Conservation (phyloP, 2,329 filamentous ascomycete genomes). For the Elsinoe perseae region DNA sequence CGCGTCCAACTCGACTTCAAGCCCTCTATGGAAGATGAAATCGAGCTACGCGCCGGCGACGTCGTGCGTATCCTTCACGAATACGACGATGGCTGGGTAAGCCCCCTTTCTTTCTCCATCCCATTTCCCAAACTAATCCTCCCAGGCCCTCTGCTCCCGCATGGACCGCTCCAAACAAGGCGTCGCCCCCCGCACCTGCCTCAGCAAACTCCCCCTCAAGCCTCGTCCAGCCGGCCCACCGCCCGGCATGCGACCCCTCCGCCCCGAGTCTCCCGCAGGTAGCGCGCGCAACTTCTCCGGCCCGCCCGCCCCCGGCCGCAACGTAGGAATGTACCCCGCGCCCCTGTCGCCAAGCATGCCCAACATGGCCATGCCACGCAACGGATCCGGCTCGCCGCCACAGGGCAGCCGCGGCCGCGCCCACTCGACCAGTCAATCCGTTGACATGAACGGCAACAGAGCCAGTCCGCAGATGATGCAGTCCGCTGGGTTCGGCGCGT, state of each 20-base stretch:
- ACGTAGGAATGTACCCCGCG: constrained; percentile 13
- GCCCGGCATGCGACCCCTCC: constrained; percentile 28
- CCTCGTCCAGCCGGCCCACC: constrained; percentile 59
- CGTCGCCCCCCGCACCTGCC: constrained; percentile 85
- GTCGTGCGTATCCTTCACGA: constrained; percentile 86
- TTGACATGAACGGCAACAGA: not conserved
- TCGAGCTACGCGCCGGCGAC: constrained; percentile 71
- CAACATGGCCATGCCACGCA: constrained; percentile 7
- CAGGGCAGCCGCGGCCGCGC: not conserved
- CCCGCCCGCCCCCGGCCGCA: constrained; percentile 7
- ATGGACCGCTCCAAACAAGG: constrained; percentile 88
- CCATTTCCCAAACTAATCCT: constrained; percentile 21
- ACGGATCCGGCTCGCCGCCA: not conserved
- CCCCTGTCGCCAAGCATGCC: constrained; percentile 15
- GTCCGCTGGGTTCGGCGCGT: constrained; percentile 11
- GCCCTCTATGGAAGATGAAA: constrained; percentile 85
- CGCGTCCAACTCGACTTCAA: constrained; percentile 92
- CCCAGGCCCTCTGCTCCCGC: constrained; percentile 76
- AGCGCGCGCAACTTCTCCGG: constrained; percentile 22
- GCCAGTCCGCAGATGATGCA: constrained; percentile 15
- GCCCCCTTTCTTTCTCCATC: constrained; percentile 30
- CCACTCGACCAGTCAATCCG: not conserved
- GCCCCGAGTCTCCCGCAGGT: constrained; percentile 31
- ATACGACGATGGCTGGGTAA: constrained; percentile 97
- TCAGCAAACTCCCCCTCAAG: constrained; percentile 87